These are phyloP conservation scores for Apiospora aurea DNA, from an alignment of 2,329 filamentous ascomycete species.

Conservation along the genomic window DNA sequence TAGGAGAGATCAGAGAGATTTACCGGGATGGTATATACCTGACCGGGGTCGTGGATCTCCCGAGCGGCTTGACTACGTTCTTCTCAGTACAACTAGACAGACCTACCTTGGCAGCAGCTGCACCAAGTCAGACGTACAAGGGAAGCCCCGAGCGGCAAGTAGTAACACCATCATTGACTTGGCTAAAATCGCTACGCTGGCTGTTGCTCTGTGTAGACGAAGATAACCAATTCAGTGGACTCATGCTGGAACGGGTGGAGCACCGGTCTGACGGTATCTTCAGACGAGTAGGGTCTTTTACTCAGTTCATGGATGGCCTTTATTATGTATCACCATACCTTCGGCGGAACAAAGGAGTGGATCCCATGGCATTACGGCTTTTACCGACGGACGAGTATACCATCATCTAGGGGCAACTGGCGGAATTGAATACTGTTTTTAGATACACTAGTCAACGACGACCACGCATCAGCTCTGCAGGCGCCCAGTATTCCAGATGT, in stretches of 20 bases:
- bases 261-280: neutral
- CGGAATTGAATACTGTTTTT: too few species aligned
- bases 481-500: too few species aligned
- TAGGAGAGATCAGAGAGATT: neutral
- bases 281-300: neutral
- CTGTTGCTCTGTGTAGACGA: neutral
- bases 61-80: neutral
- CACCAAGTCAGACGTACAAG: neutral
- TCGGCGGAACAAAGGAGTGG: too few species aligned
- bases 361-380: too few species aligned
- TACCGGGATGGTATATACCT: neutral
- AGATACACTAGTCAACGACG: neutral
- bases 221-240: neutral
- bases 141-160: too few species aligned
- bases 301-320: too few species aligned
- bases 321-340: too few species aligned
- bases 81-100: neutral
- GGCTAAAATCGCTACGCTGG: neutral
- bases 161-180: neutral
- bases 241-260: neutral
- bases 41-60: neutral
- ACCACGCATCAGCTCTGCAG: neutral
- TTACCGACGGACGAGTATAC: too few species aligned
- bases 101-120: neutral
- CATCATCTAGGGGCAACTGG: too few species aligned